A percentile compares a stretch with the other conserved stretches of the same genome.
Conservation (phyloP, 2,329 filamentous ascomycete genomes). For the Basipetospora sp. region DNA sequence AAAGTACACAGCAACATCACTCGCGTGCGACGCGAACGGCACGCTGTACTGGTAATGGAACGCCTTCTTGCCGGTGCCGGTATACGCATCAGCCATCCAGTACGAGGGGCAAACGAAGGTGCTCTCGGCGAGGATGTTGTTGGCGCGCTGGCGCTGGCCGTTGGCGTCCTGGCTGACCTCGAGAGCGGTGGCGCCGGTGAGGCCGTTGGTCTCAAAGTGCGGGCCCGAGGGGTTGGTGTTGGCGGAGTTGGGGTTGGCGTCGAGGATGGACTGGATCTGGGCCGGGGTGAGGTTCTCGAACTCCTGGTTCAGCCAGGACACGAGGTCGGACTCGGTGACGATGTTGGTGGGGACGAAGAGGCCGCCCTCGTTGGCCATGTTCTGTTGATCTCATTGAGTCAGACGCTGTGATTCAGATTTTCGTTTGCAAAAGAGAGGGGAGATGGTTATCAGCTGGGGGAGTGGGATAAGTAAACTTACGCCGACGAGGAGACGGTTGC, state of each 20-base stretch:
- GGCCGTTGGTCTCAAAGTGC: conserved; percentile 23
- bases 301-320: conserved; percentile 16
- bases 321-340: conserved; percentile 16
- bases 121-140: conserved; percentile 38
- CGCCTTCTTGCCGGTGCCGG: conserved; percentile 15
- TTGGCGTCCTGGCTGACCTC: conserved; percentile 32
- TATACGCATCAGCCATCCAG: conserved; percentile 37
- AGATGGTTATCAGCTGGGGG: neutral
- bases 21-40: conserved; percentile 23
- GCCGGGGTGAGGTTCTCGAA: conserved; percentile 20
- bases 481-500: conserved; percentile 17
- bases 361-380: conserved; percentile 24
- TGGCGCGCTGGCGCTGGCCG: conserved; percentile 39
- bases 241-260: conserved; percentile 14
- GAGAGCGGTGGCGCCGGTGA: conserved; percentile 28
- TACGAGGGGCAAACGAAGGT: conserved; percentile 42
- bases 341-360: conserved; percentile 23
- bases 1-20: conserved; percentile 22
- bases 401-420: neutral
- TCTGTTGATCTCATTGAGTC: conserved; percentile 9
- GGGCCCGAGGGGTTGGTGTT: conserved; percentile 13
- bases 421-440: neutral
- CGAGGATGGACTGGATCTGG: conserved; percentile 19
- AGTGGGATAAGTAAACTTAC: conserved; percentile 7
- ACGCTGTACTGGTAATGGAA: conserved; percentile 37